Conservation (phyloP, 129 eudicot species). For the Escallonia herrerae region DNA sequence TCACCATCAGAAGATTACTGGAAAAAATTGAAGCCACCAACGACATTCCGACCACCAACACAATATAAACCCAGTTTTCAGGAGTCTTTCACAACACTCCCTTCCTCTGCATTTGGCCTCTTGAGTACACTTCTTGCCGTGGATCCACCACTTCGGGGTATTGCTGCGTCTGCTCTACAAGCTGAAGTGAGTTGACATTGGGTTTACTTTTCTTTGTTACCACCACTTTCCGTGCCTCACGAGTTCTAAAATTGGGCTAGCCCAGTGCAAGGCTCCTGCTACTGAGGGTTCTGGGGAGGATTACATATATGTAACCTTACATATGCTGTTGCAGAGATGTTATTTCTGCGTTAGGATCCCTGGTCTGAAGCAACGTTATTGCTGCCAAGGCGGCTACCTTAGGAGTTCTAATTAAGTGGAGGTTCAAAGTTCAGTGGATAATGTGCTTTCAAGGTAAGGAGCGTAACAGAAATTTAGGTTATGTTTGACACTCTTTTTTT, state of each 20-base stretch:
- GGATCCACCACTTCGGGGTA: constrained; percentile 65
- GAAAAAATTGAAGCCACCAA: constrained; percentile 62
- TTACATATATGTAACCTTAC: too few species aligned
- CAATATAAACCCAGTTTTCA: constrained; percentile 52
- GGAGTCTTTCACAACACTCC: constrained; percentile 47
- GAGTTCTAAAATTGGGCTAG: neutral
- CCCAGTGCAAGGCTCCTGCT: too few species aligned
- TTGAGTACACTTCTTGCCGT: constrained; percentile 54
- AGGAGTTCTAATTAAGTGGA: too few species aligned
- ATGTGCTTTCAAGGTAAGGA: too few species aligned
- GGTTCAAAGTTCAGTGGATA: too few species aligned
- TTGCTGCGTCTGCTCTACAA: constrained; percentile 62
- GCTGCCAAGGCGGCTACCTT: too few species aligned
- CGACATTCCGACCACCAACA: constrained; percentile 71
- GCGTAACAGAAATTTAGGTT: too few species aligned
- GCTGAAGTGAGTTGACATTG: constrained; percentile 38
- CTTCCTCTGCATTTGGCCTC: constrained; percentile 46
- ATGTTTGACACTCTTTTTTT: too few species aligned
- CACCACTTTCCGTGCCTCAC: neutral
- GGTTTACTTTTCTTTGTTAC: neutral
- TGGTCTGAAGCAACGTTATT: too few species aligned
- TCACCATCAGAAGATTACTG: constrained; percentile 77
- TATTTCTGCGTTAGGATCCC: too few species aligned
- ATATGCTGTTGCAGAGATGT: too few species aligned
- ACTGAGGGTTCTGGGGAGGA: too few species aligned